These are phyloP conservation scores for Ganoderma leucocontextum DNA, from an alignment of 1,284 basidiomycete genomes.

Conservation along the genomic window DNA sequence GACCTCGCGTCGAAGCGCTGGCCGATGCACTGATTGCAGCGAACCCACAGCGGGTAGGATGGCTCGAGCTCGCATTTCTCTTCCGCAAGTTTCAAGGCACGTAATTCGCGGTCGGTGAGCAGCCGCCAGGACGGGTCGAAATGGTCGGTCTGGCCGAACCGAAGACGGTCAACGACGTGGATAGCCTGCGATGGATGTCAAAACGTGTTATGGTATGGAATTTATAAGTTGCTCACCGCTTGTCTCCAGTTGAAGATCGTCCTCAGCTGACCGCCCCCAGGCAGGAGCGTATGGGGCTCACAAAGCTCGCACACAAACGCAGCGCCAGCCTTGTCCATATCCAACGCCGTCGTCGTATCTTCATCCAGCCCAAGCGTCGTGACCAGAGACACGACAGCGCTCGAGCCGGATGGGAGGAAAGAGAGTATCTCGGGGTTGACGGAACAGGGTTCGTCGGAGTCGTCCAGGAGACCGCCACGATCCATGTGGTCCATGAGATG, in stretches of 20 bases:
- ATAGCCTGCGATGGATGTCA: background rate
- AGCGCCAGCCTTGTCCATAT: background rate
- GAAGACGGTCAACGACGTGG: background rate
- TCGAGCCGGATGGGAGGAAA: background rate
- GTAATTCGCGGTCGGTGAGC: background rate
- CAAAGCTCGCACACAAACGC: conserved; percentile 1
- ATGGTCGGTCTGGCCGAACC: background rate
- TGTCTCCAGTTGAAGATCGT: conserved; percentile 4
- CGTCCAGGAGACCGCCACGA: background rate
- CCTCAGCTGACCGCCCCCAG: background rate
- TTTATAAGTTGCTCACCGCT: background rate
- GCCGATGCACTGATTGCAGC: background rate
- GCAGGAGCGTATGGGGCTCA: background rate
- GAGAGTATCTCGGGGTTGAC: background rate
- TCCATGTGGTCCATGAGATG: background rate
- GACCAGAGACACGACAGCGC: background rate
- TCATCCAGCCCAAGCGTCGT: background rate
- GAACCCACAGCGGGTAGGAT: background rate
- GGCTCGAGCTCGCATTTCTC: background rate
- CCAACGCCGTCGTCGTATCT: background rate
- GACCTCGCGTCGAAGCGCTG: background rate
- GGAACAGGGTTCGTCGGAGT: background rate
- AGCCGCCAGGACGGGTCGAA: background rate
- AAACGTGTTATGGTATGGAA: background rate
- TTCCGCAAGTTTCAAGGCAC: background rate